Evolutionary conservation across 2,329 filamentous ascomycete species (phyloP), one percentile per base, ranked within the genome.

Genomic region (Penicillium freii): DNA sequence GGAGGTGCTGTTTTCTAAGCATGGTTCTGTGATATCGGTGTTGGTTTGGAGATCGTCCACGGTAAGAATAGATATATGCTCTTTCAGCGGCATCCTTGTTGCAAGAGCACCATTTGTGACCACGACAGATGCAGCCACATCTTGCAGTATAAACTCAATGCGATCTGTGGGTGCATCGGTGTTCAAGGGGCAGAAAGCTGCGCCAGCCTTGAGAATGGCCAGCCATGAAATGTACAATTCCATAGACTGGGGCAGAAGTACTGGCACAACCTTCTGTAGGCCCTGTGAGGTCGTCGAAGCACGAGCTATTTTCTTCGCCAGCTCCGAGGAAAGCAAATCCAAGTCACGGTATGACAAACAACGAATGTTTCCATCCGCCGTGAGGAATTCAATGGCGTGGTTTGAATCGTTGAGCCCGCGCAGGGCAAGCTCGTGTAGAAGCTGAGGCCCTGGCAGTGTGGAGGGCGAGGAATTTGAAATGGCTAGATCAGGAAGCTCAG

Each of bases 161-260:
- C 92, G 82, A 52, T 96, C 91, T 4, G 80, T 73, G 0, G 92
- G 92, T 0, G 87, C 84, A 73, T 96, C 92, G 48, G 90, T 80
- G 59, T 88, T 88, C 55, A 97, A 77, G 0, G 92, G 92, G 63
- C 92, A 96, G 66, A 96, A 96, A 0, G 91, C 91, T 36, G 84
- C 90, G 7, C 92, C 92, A 13, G 87, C 86, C 72, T 92, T 92
- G 46, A 96, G 78, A 52, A 93, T 84, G 4, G 88, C 91, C 44
- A 96, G 73, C 60, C 90, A 83, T 1, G 90, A 81, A 56, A 94
- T 81, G 73, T 96, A 96, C 25, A 97, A 80, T 46, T 87, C 82
- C 10, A 87, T 85, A 15, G 84, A 89, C 74, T 96, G 92, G 2
- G 88, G 87, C 17, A 95, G 75, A 21, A 96, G 81, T 2, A 96